Evolutionary conservation across 768 basidiomycete species (phyloP).

Genomic region (Cyclocybe aegerita): DNA sequence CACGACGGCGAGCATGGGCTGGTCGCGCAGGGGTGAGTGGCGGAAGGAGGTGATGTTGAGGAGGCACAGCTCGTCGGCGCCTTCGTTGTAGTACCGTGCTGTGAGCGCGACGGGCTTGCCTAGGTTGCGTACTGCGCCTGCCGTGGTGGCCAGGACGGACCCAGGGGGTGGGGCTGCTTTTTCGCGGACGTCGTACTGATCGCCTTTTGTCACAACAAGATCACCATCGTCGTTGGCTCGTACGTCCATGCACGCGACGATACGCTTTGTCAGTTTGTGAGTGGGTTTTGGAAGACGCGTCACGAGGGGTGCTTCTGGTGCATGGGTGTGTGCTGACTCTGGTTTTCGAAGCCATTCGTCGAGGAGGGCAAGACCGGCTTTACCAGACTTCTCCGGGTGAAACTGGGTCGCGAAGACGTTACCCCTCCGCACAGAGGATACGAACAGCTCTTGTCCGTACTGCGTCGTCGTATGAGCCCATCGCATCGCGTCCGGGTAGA

Average conservation of each 20-base stretch:
- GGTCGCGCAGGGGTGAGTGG: slow-evolving; percentile 90
- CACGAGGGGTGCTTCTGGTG: slow-evolving; percentile 30
- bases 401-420: slow-evolving; percentile 95
- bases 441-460: slow-evolving; percentile 91
- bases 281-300: slow-evolving; percentile 39
- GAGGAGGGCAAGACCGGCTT: slow-evolving; percentile 79
- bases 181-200: slow-evolving; percentile 98
- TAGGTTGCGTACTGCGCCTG: slow-evolving; percentile 89
- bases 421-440: slow-evolving; percentile 77
- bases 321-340: slow-evolving; percentile 34
- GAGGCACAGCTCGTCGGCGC: slow-evolving; percentile 95
- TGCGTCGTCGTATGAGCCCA: slow-evolving; percentile 89
- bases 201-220: slow-evolving; percentile 98
- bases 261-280: slow-evolving; percentile 86
- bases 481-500: slow-evolving; percentile 53
- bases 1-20: slow-evolving; percentile 98
- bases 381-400: slow-evolving; percentile 97
- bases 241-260: slow-evolving; percentile 97
- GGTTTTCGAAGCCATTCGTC: slow-evolving; percentile 75
- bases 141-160: slow-evolving; percentile 40
- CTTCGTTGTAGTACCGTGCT: slow-evolving; percentile 77
- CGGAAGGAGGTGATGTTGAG: slow-evolving; percentile 99
- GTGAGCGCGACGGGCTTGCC: slow-evolving; percentile 96
- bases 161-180: slow-evolving; percentile 35
- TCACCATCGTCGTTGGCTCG: slow-evolving; percentile 95